phyloP scores from a whole-genome alignment of 768 basidiomycete genomes.

The Pulveroboletus sp. region DNA sequence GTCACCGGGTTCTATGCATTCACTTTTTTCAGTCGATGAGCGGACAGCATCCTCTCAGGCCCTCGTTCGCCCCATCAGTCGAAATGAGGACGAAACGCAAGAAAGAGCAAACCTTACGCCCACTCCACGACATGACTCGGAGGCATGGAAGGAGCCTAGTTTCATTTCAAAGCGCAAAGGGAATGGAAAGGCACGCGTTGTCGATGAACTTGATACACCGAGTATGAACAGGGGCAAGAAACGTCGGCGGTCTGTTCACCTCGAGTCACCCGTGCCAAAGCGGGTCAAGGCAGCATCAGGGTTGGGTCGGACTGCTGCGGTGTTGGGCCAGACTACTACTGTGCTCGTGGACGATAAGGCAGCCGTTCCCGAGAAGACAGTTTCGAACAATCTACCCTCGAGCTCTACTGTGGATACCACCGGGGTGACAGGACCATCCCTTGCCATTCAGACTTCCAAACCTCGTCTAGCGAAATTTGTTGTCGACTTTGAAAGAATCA shows the following conservation, averaged over 20 bases:
- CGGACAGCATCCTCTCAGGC: not conserved
- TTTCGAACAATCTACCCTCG: not conserved
- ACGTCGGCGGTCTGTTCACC: constrained; percentile 9
- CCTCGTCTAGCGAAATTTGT: constrained; percentile 22
- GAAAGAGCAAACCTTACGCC: not conserved
- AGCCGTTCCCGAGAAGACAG: not conserved
- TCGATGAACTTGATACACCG: constrained; percentile 3
- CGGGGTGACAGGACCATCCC: not conserved
- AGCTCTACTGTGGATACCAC: not conserved
- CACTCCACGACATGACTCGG: constrained; percentile 22
- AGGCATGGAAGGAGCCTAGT: constrained; percentile 32
- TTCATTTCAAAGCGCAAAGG: constrained; percentile 24
- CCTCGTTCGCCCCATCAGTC: not conserved
- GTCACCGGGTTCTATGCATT: constrained; percentile 18
- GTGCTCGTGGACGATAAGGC: not conserved
- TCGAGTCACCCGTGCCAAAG: constrained; percentile 14
- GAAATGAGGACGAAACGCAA: not conserved
- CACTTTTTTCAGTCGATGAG: constrained; percentile 25
- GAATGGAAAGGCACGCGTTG: constrained; percentile 16
- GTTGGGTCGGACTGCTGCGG: not conserved
- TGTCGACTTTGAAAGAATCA: constrained; percentile 15
- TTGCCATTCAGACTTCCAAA: not conserved
- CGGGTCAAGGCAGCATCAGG: constrained; percentile 5
- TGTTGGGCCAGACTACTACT: not conserved
- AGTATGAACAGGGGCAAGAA: constrained; percentile 8